phyloP scores from a whole-genome alignment of 139 green algal genomes.

The Micractinium sp. region DNA sequence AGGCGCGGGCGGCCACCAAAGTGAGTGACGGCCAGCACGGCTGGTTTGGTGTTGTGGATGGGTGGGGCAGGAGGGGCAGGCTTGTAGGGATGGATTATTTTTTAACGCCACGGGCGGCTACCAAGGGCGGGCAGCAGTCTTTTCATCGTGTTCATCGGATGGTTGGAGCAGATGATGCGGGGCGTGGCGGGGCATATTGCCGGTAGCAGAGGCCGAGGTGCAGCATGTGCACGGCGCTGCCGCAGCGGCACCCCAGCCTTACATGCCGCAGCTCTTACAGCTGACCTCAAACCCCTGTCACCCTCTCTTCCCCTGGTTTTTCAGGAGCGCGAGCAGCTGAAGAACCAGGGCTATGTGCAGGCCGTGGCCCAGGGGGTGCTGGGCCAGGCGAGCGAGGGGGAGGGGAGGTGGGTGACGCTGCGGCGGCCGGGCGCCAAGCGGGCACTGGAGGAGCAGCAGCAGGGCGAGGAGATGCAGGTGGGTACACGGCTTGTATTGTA shows the following conservation, averaged over 20 bases:
- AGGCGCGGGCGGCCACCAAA: slow-evolving; percentile 24
- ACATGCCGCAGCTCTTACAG: no score
- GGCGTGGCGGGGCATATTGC: background rate
- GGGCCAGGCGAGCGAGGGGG: slow-evolving; percentile 16
- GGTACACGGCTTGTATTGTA: background rate
- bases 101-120: no score
- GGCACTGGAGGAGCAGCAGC: background rate
- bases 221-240: background rate
- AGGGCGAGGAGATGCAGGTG: background rate
- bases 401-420: slow-evolving; percentile 24
- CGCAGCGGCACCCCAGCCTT: no score
- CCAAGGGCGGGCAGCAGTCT: no score
- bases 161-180: no score
- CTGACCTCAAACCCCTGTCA: no score
- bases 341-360: slow-evolving; percentile 52
- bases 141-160: no score
- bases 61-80: background rate
- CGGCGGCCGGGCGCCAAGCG: slow-evolving; percentile 16
- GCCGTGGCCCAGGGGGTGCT: slow-evolving; percentile 32
- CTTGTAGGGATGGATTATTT: background rate
- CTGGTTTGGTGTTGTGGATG: background rate
- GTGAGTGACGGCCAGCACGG: background rate
- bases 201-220: no score
- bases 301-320: background rate
- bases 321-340: slow-evolving; percentile 49